phyloP scores from a whole-genome alignment of 176 grass and related monocot genomes.

The Cenchrus americanus region DNA sequence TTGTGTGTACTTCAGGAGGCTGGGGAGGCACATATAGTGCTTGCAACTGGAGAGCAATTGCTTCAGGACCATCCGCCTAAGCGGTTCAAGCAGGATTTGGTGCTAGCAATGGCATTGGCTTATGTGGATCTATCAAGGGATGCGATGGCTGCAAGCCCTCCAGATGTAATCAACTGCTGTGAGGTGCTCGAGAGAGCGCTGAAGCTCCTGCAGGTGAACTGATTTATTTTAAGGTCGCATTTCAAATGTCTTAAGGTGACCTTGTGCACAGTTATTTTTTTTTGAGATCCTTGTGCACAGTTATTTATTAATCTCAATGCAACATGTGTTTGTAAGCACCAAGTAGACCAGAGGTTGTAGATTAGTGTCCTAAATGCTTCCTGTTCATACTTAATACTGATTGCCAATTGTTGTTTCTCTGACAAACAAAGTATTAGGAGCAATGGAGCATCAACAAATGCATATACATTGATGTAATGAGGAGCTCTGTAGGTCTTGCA shows the following conservation, averaged over 20 bases:
- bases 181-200: conserved; percentile 95
- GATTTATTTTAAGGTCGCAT: conserved; percentile 12
- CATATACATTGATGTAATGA: background rate
- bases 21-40: conserved; percentile 68
- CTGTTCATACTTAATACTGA: background rate
- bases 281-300: background rate
- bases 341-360: background rate
- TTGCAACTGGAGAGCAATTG: conserved; percentile 57
- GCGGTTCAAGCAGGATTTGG: conserved; percentile 91
- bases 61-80: conserved; percentile 71
- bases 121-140: conserved; percentile 93
- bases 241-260: background rate
- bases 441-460: background rate
- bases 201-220: conserved; percentile 81
- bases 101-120: conserved; percentile 82
- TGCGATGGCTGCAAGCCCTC: conserved; percentile 70
- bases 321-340: background rate
- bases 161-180: conserved; percentile 79
- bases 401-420: background rate
- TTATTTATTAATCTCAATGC: background rate
- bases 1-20: conserved; percentile 83
- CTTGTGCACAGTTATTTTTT: background rate
- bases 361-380: conserved; percentile 12
- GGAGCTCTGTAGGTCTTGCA: background rate
- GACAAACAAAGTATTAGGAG: background rate